Base-by-base conservation (phyloP, 768 basidiomycete genomes). In the Suillus tomentosus region DNA sequence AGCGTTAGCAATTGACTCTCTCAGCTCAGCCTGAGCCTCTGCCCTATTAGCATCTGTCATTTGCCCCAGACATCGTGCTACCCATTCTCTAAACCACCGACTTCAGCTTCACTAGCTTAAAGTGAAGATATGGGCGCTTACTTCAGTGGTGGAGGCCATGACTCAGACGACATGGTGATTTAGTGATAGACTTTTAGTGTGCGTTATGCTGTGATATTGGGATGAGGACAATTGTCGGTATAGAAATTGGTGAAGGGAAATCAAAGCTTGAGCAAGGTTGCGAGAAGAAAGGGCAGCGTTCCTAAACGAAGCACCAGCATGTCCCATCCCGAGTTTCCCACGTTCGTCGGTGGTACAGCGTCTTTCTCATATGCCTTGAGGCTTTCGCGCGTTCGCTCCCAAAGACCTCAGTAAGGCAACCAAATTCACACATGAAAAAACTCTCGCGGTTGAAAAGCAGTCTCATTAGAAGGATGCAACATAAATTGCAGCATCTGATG, bases 1-100 rank as follows among this genome's bases (percentile, higher is more conserved):
- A 77, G 95, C 89, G 69, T 95, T 87, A 85, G 92, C 90, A 77
- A 99, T 97, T 85, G 95, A 91, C 88, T 92, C 86, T 86, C 95
- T 95, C 74, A 99, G 80, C 82, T 99, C 97, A 65, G 90, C 84
- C 73, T 95, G 94, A 24, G 96, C 96, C 69, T 95, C 94, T 57
- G 79, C 79, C 75, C 91, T 88, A 79, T 96, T 98, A 60, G 83
- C 77, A 67, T 95, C 91, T 19, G 92, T 92, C 83, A 96, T 96
- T 79, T 95, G 90, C 31, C 92, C 89, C 31, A 99, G 82, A 73
- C 93, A 96, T 77, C 88, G 89, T 73, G 95, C 93, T 37, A 99
- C 96, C 94, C 95, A 98, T 75, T 91, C 88, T 80, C 96, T 99
- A 74, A 17, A 19, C 11, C 42, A 39, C 56, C n/a, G 63, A 71